Evolutionary conservation across 169 alveolate species (phyloP).

Genomic region (Perkinsus olseni): DNA sequence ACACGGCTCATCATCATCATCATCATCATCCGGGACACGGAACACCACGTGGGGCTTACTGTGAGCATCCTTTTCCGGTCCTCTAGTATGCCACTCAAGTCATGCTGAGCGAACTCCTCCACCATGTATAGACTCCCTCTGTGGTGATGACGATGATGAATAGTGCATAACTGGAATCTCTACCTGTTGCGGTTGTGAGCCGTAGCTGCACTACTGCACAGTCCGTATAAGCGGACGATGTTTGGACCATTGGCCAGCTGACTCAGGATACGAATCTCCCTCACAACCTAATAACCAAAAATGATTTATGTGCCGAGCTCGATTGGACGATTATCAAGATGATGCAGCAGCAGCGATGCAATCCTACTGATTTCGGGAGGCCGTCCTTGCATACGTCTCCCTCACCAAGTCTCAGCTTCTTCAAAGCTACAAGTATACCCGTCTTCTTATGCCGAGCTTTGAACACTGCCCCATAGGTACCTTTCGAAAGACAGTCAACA

Average conservation of each 20-base stretch:
- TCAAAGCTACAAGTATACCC: background rate
- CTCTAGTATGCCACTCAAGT: constrained; percentile 30
- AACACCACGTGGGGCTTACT: background rate
- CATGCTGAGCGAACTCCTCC: constrained; percentile 30
- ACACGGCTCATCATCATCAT: too few species aligned
- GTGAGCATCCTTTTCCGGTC: constrained; percentile 5
- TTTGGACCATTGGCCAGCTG: background rate
- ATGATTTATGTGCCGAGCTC: background rate
- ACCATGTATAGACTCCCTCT: constrained; percentile 35
- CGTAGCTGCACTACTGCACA: background rate
- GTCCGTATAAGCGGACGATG: background rate
- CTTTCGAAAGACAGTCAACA: background rate
- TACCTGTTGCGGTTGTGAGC: background rate
- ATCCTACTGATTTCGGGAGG: background rate
- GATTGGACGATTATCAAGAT: background rate
- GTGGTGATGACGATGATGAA: background rate
- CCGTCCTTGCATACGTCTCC: background rate
- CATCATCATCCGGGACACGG: too few species aligned
- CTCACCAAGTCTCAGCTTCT: background rate
- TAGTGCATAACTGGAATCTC: background rate
- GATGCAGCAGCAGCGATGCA: too few species aligned
- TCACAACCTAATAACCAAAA: background rate
- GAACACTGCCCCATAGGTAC: background rate
- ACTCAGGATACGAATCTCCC: background rate
- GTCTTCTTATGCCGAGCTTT: background rate